Evolutionary conservation across 2,329 filamentous ascomycete species (phyloP).

Genomic region (Fusarium cicatricum): DNA sequence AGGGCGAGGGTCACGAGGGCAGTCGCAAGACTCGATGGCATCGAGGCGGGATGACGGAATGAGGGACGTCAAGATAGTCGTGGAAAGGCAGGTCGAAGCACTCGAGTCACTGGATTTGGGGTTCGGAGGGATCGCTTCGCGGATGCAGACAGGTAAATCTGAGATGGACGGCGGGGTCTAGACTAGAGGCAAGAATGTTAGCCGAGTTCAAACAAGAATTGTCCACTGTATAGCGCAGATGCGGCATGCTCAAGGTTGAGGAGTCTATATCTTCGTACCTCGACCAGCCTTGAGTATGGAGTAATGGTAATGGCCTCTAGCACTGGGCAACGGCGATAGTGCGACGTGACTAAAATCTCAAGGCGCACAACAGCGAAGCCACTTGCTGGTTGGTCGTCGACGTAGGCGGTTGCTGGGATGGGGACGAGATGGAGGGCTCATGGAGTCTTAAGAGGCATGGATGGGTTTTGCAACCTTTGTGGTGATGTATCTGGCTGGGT

Average conservation of each 20-base stretch:
- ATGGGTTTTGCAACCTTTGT: slow-evolving; percentile 41
- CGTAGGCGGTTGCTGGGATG: slow-evolving; percentile 31
- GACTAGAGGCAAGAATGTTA: slow-evolving; percentile 29
- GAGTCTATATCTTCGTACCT: slow-evolving; percentile 32
- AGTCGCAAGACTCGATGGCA: slow-evolving; percentile 29
- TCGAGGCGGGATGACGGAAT: slow-evolving; percentile 35
- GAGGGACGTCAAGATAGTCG: slow-evolving; percentile 18
- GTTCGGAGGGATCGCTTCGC: slow-evolving; percentile 1
- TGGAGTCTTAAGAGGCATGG: slow-evolving; percentile 40
- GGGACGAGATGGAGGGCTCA: slow-evolving; percentile 39
- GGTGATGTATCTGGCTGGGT: slow-evolving; percentile 13
- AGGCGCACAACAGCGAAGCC: slow-evolving; percentile 32
- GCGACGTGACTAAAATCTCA: slow-evolving; percentile 21
- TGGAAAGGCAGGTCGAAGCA: slow-evolving; percentile 19
- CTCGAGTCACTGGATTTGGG: slow-evolving; percentile 21
- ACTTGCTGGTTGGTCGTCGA: slow-evolving; percentile 33
- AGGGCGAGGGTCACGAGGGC: slow-evolving; percentile 35
- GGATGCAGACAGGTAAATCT: slow-evolving; percentile 9
- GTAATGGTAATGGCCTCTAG: slow-evolving; percentile 28
- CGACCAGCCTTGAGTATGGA: slow-evolving; percentile 9
- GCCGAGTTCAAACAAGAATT: slow-evolving; percentile 32
- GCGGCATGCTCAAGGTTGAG: slow-evolving; percentile 24
- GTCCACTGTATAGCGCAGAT: slow-evolving; percentile 24
- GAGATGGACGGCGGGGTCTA: slow-evolving; percentile 21
- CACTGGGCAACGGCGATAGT: slow-evolving; percentile 24